These are phyloP conservation scores for Candida pseudoviswanathii DNA, from an alignment of 1,139 yeast species.

Conservation along the genomic window DNA sequence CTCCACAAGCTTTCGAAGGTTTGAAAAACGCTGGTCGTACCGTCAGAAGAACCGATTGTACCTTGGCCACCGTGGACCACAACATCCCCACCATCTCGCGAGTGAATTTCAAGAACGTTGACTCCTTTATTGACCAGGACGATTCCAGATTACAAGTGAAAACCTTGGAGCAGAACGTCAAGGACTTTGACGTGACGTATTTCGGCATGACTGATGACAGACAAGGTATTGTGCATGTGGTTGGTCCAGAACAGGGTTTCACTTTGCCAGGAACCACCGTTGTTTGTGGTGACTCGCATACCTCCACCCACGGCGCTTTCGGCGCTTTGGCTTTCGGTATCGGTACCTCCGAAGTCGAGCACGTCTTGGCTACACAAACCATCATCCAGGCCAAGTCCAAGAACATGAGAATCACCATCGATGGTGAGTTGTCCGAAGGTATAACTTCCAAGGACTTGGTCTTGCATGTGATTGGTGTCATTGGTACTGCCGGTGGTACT, in stretches of 20 bases:
- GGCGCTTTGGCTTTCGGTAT: slow-evolving; percentile 98
- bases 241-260: slow-evolving; percentile 98
- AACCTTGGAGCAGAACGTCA: slow-evolving; percentile 90
- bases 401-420: slow-evolving; percentile 87
- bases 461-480: slow-evolving; percentile 90
- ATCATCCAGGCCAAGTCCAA: slow-evolving; percentile 91
- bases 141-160: slow-evolving; percentile 91
- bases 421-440: slow-evolving; percentile 82
- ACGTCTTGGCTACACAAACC: slow-evolving; percentile 96
- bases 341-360: slow-evolving; percentile 98
- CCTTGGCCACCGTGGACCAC: slow-evolving; percentile 96
- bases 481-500: slow-evolving; percentile 99
- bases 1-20: slow-evolving; percentile 99
- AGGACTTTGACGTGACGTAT: slow-evolving; percentile 83
- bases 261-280: slow-evolving; percentile 98
- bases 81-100: slow-evolving; percentile 93
- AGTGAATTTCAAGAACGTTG: slow-evolving; percentile 68
- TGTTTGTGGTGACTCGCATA: slow-evolving; percentile 98
- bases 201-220: slow-evolving; percentile 93
- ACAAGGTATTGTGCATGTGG: slow-evolving; percentile 97
- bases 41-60: slow-evolving; percentile 92
- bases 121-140: slow-evolving; percentile 83
- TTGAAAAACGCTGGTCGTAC: slow-evolving; percentile 80
- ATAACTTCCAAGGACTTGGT: slow-evolving; percentile 95
- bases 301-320: slow-evolving; percentile 98